Conservation (phyloP, 495 filamentous ascomycete species). For the Hyaloscypha hepaticicola region DNA sequence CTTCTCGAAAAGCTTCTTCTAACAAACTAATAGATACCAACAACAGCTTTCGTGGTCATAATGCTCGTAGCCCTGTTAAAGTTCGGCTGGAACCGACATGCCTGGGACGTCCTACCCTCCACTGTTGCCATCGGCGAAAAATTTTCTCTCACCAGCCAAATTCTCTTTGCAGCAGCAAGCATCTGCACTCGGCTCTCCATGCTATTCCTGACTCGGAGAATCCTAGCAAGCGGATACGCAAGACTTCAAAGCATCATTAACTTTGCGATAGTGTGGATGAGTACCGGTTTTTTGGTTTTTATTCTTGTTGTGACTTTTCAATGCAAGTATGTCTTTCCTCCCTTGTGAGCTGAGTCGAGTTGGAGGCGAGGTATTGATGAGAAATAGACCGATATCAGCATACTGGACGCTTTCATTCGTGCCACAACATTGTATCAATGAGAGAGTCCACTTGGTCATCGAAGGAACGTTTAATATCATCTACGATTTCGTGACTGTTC, state of each 20-base stretch:
- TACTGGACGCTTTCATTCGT: slow-evolving; percentile 51
- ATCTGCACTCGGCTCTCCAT: neutral
- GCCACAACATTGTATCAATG: slow-evolving; percentile 48
- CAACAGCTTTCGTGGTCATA: neutral
- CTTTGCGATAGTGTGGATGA: neutral
- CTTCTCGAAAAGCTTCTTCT: too few relatives aligned
- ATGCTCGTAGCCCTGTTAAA: neutral
- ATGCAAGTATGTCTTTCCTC: neutral
- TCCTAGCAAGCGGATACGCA: neutral
- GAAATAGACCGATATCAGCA: slow-evolving; percentile 47
- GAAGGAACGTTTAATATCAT: slow-evolving; percentile 60
- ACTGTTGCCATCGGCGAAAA: neutral
- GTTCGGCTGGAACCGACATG: neutral
- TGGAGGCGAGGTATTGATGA: neutral
- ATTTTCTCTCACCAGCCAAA: neutral
- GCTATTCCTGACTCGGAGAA: neutral
- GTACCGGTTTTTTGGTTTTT: neutral
- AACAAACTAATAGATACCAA: neutral
- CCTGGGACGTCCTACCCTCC: neutral
- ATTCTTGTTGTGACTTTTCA: neutral
- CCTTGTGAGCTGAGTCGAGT: neutral
- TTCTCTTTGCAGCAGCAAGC: neutral
- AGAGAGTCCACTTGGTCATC: slow-evolving; percentile 47
- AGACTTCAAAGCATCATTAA: neutral
- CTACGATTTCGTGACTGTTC: slow-evolving; percentile 56